Conservation (phyloP, 768 basidiomycete species). For the Leccinum variicolor region DNA sequence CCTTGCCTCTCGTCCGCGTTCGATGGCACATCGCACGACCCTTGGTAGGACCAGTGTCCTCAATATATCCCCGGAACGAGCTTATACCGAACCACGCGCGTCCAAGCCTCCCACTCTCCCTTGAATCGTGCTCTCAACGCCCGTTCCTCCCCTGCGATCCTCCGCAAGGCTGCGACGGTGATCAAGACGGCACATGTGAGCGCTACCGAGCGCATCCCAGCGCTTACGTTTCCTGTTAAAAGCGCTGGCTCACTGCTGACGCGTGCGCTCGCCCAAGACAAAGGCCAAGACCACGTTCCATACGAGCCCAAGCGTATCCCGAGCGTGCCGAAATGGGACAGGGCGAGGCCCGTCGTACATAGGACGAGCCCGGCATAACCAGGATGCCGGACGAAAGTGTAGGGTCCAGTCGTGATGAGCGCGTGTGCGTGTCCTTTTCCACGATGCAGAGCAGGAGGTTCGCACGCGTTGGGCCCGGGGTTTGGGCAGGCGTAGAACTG, state of each 20-base stretch:
- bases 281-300: background rate
- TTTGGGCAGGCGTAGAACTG: slow-evolving; percentile 21
- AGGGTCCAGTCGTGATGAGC: slow-evolving; percentile 29
- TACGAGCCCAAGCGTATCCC: background rate
- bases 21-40: background rate
- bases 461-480: slow-evolving; percentile 3
- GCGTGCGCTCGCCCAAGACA: background rate
- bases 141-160: slow-evolving; percentile 12
- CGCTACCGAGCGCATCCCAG: slow-evolving; percentile 7
- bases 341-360: slow-evolving; percentile 13
- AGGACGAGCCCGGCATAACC: slow-evolving; percentile 33
- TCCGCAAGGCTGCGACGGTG: slow-evolving; percentile 4
- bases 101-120: slow-evolving; percentile 36
- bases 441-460: background rate
- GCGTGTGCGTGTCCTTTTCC: slow-evolving; percentile 11
- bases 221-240: slow-evolving; percentile 31
- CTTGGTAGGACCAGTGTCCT: background rate
- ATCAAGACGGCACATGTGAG: slow-evolving; percentile 6
- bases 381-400: slow-evolving; percentile 28
- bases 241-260: background rate
- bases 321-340: slow-evolving; percentile 11
- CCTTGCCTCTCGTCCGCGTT: background rate
- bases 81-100: slow-evolving; percentile 42
- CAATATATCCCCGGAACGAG: slow-evolving; percentile 48
- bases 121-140: slow-evolving; percentile 12